Evolutionary conservation across 2,329 filamentous ascomycete species (phyloP).

Genomic region (Fusarium lateritium): DNA sequence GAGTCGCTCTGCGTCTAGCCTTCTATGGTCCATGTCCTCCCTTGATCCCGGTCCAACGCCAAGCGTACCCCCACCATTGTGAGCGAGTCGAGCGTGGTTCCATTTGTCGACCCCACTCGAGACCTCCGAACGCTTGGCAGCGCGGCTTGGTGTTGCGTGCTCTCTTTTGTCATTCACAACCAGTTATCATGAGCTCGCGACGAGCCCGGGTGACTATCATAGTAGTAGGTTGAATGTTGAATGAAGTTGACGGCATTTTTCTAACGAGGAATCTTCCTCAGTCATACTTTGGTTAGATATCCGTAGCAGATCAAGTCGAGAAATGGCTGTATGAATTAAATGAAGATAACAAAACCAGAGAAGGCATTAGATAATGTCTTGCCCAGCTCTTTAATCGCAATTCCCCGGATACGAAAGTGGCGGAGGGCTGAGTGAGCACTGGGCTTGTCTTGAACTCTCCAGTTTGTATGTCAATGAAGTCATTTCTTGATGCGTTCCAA

Average conservation of each 20-base stretch:
- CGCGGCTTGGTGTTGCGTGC: slow-evolving; percentile 40
- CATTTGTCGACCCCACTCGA: slow-evolving; percentile 42
- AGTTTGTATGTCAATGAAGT: slow-evolving; percentile 2
- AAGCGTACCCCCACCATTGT: slow-evolving; percentile 47
- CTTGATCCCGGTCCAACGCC: slow-evolving; percentile 41
- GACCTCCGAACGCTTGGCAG: slow-evolving; percentile 45
- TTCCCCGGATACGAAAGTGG: slow-evolving; percentile 31
- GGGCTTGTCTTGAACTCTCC: slow-evolving; percentile 14
- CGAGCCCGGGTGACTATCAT: slow-evolving; percentile 7
- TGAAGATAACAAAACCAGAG: slow-evolving; percentile 1
- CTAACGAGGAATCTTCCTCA: neutral
- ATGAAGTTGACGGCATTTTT: neutral
- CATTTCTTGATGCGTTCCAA: neutral
- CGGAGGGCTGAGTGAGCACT: slow-evolving; percentile 32
- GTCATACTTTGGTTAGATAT: neutral
- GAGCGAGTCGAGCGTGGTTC: slow-evolving; percentile 33
- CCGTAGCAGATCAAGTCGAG: neutral
- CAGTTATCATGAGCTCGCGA: slow-evolving; percentile 15
- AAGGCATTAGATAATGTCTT: slow-evolving; percentile 20
- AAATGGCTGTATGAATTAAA: neutral
- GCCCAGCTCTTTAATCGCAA: slow-evolving; percentile 19
- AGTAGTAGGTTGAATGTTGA: neutral
- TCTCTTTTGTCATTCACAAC: slow-evolving; percentile 24
- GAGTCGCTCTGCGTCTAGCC: slow-evolving; percentile 38
- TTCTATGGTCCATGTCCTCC: slow-evolving; percentile 12